Percentiles rank a stretch among this genome's conserved stretches.
Conservation (phyloP, 2,329 filamentous ascomycete species). For the Furcasterigmium furcatum region DNA sequence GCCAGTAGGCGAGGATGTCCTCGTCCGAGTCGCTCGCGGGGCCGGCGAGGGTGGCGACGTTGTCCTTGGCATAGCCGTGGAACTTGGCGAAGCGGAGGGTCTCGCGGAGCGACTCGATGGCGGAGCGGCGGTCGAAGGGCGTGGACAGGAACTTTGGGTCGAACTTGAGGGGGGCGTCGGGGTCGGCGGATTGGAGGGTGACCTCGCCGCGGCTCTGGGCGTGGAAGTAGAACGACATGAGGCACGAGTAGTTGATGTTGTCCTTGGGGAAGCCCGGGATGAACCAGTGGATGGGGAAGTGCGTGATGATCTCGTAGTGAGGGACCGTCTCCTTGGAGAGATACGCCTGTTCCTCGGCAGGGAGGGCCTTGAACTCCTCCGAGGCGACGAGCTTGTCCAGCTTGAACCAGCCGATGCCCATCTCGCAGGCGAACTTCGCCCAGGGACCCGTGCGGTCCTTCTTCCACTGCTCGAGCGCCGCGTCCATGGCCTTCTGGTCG, state of each 20-base stretch:
- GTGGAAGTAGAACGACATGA: constrained; percentile 49
- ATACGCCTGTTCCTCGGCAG: constrained; percentile 35
- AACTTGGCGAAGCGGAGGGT: constrained; percentile 24
- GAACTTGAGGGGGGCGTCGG: constrained; percentile 2
- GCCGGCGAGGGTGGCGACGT: constrained; percentile 26
- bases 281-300: constrained; percentile 39
- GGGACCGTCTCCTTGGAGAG: constrained; percentile 49
- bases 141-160: constrained; percentile 42
- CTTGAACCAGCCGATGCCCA: constrained; percentile 22
- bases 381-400: constrained; percentile 38
- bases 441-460: constrained; percentile 28
- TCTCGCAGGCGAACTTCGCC: constrained; percentile 15
- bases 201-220: constrained; percentile 47
- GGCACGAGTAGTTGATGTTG: constrained; percentile 35
- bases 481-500: constrained; percentile 1
- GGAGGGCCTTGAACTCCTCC: constrained; percentile 47
- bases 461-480: constrained; percentile 44
- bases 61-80: constrained; percentile 23
- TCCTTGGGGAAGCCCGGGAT: constrained; percentile 31
- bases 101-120: constrained; percentile 37
- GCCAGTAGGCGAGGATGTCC: constrained; percentile 24
- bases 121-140: constrained; percentile 38
- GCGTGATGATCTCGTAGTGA: constrained; percentile 50
- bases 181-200: constrained; percentile 29
- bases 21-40: constrained; percentile 31